phyloP scores from a whole-genome alignment of 2,329 filamentous ascomycete species.

The Cladosporium sp. region DNA sequence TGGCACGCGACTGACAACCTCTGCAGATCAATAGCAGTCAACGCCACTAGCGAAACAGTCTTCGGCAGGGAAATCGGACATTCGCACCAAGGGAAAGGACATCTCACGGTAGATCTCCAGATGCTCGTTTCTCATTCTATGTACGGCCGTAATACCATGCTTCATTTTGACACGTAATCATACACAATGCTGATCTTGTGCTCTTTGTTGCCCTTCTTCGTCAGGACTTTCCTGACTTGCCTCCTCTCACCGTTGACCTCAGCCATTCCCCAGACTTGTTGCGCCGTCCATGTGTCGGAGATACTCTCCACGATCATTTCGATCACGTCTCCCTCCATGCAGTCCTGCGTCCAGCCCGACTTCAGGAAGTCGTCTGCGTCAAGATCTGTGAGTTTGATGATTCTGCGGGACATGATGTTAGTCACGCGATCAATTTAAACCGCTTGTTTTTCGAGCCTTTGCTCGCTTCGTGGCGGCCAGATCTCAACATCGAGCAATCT shows the following conservation, averaged over 20 bases:
- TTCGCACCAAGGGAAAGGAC: no score
- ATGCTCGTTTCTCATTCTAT: background rate
- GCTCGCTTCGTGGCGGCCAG: background rate
- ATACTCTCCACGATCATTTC: conserved; percentile 49
- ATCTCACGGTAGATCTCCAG: no score
- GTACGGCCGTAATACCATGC: background rate
- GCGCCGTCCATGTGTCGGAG: conserved; percentile 50
- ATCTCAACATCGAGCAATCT: background rate
- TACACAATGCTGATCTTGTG: conserved; percentile 41
- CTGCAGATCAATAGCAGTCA: no score
- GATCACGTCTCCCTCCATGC: conserved; percentile 39
- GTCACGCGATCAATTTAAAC: background rate
- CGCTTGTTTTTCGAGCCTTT: no score
- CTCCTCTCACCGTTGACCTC: conserved; percentile 38
- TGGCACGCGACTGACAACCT: no score
- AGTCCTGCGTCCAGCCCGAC: conserved; percentile 57
- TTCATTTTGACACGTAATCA: conserved; percentile 30
- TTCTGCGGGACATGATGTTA: conserved; percentile 17
- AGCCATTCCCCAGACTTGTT: conserved; percentile 50
- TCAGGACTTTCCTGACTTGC: conserved; percentile 34
- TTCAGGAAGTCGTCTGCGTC: conserved; percentile 49
- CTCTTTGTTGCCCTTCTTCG: conserved; percentile 37
- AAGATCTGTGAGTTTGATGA: conserved; percentile 37
- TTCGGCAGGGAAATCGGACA: no score
- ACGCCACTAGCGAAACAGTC: no score